Base-by-base conservation (phyloP, 306 rosid genomes). In the Boehmeria nivea region DNA sequence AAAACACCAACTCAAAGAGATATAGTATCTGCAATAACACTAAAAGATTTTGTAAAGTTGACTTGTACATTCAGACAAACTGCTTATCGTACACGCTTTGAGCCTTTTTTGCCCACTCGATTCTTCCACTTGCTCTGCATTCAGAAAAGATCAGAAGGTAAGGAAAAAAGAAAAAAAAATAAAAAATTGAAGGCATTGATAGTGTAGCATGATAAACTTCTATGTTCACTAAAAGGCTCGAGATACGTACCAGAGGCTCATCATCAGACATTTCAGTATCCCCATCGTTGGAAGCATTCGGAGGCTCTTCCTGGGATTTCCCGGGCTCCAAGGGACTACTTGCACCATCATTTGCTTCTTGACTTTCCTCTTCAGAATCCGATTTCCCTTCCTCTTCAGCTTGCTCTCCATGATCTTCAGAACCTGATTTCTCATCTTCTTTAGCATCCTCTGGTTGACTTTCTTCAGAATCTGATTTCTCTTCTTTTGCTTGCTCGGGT, bases 41-140 rank as follows among this genome's bases (percentile, higher is more conserved):
- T n/a, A n/a, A n/a, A n/a, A n/a, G n/a, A n/a, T n/a, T n/a, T n/a
- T n/a, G n/a, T n/a, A n/a, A n/a, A n/a, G n/a, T n/a, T n/a, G n/a
- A n/a, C n/a, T n/a, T n/a, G n/a, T n/a, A n/a, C n/a, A n/a, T n/a
- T n/a, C n/a, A n/a, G 17, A 58, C 60, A 63, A 45, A 49, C 65
- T 78, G 51, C 65, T 78, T 55, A 78, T 23, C 43, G 27, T 43
- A 37, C 56, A 36, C 40, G 59, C 70, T 63, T 63, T 24, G 79
- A 70, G 59, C 66, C 64, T 56, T 63, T 83, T 68, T 75, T 91
- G 52, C 71, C 95, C 3, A 54, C 77, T 56, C 78, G 74, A 25
- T 64, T 66, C 71, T 82, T 93, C 94, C 96, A 93, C 58, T 72
- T 77, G 78, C 78, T 72, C 99, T 93, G 94, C 80, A 66, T 57